Conservation (phyloP, 1,139 yeast genomes). For the Diutina neorugosa region DNA sequence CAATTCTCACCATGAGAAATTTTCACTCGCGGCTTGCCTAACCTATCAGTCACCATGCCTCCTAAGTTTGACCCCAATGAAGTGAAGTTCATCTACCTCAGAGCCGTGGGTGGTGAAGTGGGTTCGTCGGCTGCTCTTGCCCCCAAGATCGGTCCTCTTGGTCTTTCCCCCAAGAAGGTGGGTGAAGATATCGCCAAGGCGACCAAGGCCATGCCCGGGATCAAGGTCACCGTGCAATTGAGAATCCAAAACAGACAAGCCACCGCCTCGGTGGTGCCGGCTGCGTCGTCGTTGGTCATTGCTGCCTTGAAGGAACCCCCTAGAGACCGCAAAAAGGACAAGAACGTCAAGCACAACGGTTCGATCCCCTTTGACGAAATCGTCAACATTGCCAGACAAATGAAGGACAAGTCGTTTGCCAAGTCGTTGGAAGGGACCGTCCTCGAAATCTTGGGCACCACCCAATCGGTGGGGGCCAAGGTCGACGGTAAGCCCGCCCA, state of each 20-base stretch:
- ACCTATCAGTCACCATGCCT: constrained; percentile 44
- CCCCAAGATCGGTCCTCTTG: constrained; percentile 99
- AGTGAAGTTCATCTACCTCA: constrained; percentile 96
- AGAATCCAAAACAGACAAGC: constrained; percentile 99
- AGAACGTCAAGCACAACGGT: constrained; percentile 99
- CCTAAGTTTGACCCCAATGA: constrained; percentile 98
- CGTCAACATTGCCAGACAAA: constrained; percentile 93
- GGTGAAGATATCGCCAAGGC: constrained; percentile 99
- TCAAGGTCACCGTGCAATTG: constrained; percentile 96
- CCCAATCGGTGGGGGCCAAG: constrained; percentile 98
- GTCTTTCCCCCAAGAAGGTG: constrained; percentile 99
- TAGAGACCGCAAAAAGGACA: constrained; percentile 99
- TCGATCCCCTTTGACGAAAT: constrained; percentile 96
- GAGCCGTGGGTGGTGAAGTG: constrained; percentile 99
- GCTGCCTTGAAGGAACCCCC: constrained; percentile 99
- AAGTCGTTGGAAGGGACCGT: constrained; percentile 93
- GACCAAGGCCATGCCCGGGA: constrained; percentile 98
- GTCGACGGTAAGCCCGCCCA: constrained; percentile 99
- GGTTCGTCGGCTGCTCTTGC: constrained; percentile 99
- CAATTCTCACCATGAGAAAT: background rate
- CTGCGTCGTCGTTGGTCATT: constrained; percentile 98
- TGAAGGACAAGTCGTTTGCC: constrained; percentile 97
- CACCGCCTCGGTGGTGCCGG: constrained; percentile 96
- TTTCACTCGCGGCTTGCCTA: background rate
- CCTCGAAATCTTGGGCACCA: constrained; percentile 99